These are phyloP conservation scores for Castanospermum australe DNA, from an alignment of 306 rosid genomes.

Conservation along the genomic window DNA sequence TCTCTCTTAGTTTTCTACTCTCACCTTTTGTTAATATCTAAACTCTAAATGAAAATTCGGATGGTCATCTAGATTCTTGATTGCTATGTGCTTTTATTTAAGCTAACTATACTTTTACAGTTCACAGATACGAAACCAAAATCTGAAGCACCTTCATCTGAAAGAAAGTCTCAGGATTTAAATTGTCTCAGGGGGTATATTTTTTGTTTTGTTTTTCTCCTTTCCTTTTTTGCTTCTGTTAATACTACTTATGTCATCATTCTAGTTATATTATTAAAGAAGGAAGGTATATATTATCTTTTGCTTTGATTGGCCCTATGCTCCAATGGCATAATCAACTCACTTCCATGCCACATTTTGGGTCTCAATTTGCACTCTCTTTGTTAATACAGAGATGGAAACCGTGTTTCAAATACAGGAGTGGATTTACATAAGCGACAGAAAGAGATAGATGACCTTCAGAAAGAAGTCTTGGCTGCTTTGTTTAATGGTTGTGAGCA, in stretches of 20 bases:
- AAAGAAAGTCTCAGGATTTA: constrained; percentile 35
- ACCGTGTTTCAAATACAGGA: constrained; percentile 26
- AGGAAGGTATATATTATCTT: neutral
- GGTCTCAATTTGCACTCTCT: constrained; percentile 20
- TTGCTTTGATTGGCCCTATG: neutral
- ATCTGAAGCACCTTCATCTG: constrained; percentile 35
- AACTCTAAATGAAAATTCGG: constrained; percentile 5
- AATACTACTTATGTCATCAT: neutral
- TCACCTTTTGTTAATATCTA: neutral
- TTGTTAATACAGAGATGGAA: constrained; percentile 36
- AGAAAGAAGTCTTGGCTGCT: constrained; percentile 59
- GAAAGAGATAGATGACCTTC: constrained; percentile 48
- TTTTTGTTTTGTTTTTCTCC: neutral
- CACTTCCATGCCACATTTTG: constrained; percentile 28
- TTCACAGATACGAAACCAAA: constrained; percentile 36
- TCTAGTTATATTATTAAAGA: neutral
- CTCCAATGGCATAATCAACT: neutral
- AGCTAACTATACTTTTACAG: constrained; percentile 47
- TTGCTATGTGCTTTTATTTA: constrained; percentile 13
- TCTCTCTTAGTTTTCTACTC: constrained; percentile 4
- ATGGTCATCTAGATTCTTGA: constrained; percentile 7
- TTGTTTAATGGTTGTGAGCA: constrained; percentile 51
- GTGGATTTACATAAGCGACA: constrained; percentile 29
- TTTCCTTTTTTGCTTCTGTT: constrained; percentile 21
- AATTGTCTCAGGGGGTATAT: constrained; percentile 45